Conservation (phyloP, 1,139 yeast genomes). For the Nadsonia commutata region DNA sequence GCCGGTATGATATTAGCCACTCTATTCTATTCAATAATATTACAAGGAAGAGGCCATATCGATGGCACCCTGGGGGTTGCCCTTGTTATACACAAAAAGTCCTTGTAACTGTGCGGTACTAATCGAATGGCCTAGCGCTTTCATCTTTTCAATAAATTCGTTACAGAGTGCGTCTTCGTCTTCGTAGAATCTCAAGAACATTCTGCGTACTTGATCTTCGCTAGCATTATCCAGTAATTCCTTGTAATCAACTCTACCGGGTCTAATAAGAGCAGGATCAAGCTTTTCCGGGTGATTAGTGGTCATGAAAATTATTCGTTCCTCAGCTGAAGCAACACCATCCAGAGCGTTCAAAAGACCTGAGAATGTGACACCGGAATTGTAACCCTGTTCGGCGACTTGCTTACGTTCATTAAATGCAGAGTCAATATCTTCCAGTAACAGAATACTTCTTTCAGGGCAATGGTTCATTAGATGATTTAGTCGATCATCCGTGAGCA, state of each 20-base stretch:
- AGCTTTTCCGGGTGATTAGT: slow-evolving; percentile 90
- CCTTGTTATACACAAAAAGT: slow-evolving; percentile 80
- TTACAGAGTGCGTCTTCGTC: slow-evolving; percentile 46
- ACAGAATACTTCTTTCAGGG: slow-evolving; percentile 72
- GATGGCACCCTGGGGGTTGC: slow-evolving; percentile 66
- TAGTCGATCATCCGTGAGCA: slow-evolving; percentile 82
- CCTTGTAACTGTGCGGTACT: slow-evolving; percentile 96
- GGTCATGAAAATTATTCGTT: slow-evolving; percentile 92
- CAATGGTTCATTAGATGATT: slow-evolving; percentile 93
- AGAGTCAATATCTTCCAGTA: slow-evolving; percentile 89
- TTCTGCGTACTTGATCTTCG: slow-evolving; percentile 56
- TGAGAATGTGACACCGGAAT: slow-evolving; percentile 85
- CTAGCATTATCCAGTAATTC: slow-evolving; percentile 76
- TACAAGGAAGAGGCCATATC: slow-evolving; percentile 35
- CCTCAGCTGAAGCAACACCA: slow-evolving; percentile 98
- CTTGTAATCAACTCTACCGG: slow-evolving; percentile 88
- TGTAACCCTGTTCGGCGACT: slow-evolving; percentile 49
- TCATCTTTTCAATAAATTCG: slow-evolving; percentile 41
- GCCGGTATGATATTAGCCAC: no score
- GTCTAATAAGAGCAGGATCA: slow-evolving; percentile 66
- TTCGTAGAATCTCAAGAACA: slow-evolving; percentile 83
- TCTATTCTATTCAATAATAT: no score
- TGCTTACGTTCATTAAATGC: slow-evolving; percentile 81
- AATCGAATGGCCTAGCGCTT: slow-evolving; percentile 40
- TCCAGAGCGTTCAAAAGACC: slow-evolving; percentile 88